These are phyloP conservation scores for Quambalaria eucalypti DNA, from an alignment of 1,284 basidiomycete species.

Conservation along the genomic window DNA sequence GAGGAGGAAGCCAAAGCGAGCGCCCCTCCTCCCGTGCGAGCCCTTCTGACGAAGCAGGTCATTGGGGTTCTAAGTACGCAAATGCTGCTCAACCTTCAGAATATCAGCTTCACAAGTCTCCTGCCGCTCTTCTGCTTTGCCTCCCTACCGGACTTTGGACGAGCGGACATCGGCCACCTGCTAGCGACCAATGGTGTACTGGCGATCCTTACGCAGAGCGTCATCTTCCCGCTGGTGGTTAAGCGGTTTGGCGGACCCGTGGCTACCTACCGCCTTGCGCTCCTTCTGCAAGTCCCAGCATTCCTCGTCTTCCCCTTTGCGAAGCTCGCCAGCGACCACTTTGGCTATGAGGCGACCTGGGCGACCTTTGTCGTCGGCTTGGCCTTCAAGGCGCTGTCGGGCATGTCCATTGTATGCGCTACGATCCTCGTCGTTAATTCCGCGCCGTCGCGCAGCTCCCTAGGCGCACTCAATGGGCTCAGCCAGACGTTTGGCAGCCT, in stretches of 20 bases:
- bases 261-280: conserved; percentile 13
- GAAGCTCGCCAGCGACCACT: conserved; percentile 9
- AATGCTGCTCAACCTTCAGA: conserved; percentile 23
- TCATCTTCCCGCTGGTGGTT: conserved; percentile 23
- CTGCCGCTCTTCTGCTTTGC: conserved; percentile 30
- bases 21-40: conserved; percentile 7
- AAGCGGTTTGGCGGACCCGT: conserved; percentile 17
- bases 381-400: conserved; percentile 16
- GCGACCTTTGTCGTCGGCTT: conserved; percentile 6
- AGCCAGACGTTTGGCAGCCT: conserved; percentile 21
- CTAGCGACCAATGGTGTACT: conserved; percentile 23
- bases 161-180: conserved; percentile 21
- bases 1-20: conserved; percentile 2
- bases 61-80: conserved; percentile 29
- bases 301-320: conserved; percentile 28
- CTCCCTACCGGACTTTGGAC: conserved; percentile 10
- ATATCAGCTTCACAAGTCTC: conserved; percentile 23
- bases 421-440: conserved; percentile 27
- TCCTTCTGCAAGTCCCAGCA: conserved; percentile 15
- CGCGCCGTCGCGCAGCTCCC: conserved; percentile 11
- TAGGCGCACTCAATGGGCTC: conserved; percentile 27
- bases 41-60: conserved; percentile 9
- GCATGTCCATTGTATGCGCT: conserved; percentile 26
- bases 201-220: conserved; percentile 22
- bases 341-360: conserved; percentile 3